Conservation (phyloP, 208 protist genomes). For the Zelonia costaricensis region DNA sequence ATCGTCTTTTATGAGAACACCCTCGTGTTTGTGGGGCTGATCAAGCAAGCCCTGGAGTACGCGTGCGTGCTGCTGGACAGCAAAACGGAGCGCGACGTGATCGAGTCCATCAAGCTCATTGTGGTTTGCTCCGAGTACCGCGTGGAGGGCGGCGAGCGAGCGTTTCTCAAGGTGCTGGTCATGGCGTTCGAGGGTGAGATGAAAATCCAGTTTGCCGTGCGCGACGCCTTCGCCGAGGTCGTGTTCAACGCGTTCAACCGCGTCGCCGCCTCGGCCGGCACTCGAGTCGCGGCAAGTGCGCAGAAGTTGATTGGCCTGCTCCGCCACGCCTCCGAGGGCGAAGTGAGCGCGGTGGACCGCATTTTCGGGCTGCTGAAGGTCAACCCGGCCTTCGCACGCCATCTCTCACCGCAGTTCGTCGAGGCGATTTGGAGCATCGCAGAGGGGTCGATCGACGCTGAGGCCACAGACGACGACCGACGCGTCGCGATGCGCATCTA, state of each 20-base stretch:
- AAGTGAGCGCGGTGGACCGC: conserved; percentile 84
- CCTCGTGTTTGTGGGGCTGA: conserved; percentile 66
- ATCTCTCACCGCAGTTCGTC: conserved; percentile 73
- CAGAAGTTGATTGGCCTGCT: conserved; percentile 81
- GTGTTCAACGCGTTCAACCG: conserved; percentile 76
- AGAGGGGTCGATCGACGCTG: conserved; percentile 68
- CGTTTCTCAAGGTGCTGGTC: conserved; percentile 79
- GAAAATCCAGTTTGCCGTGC: conserved; percentile 88
- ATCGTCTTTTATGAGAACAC: conserved; percentile 83
- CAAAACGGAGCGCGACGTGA: conserved; percentile 83
- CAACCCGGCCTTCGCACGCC: conserved; percentile 57
- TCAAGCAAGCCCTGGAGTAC: conserved; percentile 64
- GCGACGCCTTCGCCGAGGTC: conserved; percentile 87
- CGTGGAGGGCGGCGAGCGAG: conserved; percentile 61
- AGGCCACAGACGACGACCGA: conserved; percentile 52
- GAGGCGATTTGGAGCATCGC: conserved; percentile 87
- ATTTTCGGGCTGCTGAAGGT: conserved; percentile 75
- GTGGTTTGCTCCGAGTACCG: conserved; percentile 81
- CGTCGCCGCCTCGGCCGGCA: conserved; percentile 50
- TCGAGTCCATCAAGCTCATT: conserved; percentile 87
- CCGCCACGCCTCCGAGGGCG: conserved; percentile 71
- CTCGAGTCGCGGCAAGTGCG: conserved; percentile 64
- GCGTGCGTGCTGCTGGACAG: conserved; percentile 76
- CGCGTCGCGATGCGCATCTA: conserved; percentile 89
- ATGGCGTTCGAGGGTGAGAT: conserved; percentile 89